Percentiles rank a stretch among this genome's conserved stretches.
These are phyloP conservation scores for Saturnispora dispora DNA, from an alignment of 805 yeast genomes.

Conservation along the genomic window DNA sequence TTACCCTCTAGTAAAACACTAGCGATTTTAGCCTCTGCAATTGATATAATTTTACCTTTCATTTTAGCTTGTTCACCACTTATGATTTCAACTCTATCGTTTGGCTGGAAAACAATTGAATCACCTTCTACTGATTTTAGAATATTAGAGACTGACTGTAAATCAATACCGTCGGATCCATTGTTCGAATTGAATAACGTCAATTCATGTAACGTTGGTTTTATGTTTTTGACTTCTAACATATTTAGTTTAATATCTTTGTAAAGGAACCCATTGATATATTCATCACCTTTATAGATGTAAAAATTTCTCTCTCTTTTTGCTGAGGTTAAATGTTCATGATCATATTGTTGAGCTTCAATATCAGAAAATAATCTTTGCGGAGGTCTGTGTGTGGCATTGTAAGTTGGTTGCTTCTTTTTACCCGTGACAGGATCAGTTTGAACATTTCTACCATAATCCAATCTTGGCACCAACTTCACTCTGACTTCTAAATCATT, in stretches of 20 bases:
- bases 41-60: constrained; percentile 65
- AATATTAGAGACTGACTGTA: constrained; percentile 79
- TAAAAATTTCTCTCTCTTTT: constrained; percentile 55
- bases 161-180: constrained; percentile 67
- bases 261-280: constrained; percentile 75
- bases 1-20: constrained; percentile 41
- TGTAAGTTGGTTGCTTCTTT: constrained; percentile 37
- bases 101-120: constrained; percentile 69
- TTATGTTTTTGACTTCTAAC: constrained; percentile 68
- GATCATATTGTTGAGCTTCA: constrained; percentile 82
- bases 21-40: constrained; percentile 48
- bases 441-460: constrained; percentile 58
- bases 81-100: constrained; percentile 86
- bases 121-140: constrained; percentile 55
- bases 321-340: constrained; percentile 51
- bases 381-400: constrained; percentile 66
- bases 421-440: constrained; percentile 21
- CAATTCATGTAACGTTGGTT: constrained; percentile 82
- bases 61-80: constrained; percentile 92
- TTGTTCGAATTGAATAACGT: constrained; percentile 55
- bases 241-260: constrained; percentile 81
- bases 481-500: constrained; percentile 93
- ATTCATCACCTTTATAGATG: constrained; percentile 79
- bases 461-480: constrained; percentile 86
- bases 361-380: constrained; percentile 80